Conservation (phyloP, 805 yeast species). For the Tetrapisispora fleetii region DNA sequence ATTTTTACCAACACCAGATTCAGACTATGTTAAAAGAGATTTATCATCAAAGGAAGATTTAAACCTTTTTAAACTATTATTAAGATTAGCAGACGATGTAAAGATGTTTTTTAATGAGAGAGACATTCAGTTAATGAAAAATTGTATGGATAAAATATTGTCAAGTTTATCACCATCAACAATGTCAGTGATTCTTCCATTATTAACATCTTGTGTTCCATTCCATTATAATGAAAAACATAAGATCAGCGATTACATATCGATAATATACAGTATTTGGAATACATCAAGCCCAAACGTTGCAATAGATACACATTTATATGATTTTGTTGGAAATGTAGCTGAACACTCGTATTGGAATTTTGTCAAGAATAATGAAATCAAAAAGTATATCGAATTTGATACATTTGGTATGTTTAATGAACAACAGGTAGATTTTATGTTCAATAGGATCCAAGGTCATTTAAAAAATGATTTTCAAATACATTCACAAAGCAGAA, state of each 20-base stretch:
- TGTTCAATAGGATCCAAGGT: slow-evolving; percentile 46
- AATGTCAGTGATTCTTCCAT: slow-evolving; percentile 40
- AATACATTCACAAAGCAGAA: slow-evolving; percentile 35
- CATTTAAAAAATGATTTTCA: slow-evolving; percentile 31
- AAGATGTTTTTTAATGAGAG: slow-evolving; percentile 43
- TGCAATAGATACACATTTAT: slow-evolving; percentile 51
- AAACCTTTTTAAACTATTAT: slow-evolving; percentile 38
- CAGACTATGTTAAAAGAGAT: slow-evolving; percentile 35
- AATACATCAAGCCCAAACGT: slow-evolving; percentile 38
- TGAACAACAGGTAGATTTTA: slow-evolving; percentile 46
- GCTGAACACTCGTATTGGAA: slow-evolving; percentile 38
- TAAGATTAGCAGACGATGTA: slow-evolving; percentile 44
- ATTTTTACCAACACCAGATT: slow-evolving; percentile 39
- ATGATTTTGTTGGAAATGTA: slow-evolving; percentile 54
- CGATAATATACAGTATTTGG: slow-evolving; percentile 70
- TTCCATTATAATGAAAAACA: slow-evolving; percentile 22
- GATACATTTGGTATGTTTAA: slow-evolving; percentile 56
- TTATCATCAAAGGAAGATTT: slow-evolving; percentile 32
- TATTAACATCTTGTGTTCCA: slow-evolving; percentile 49
- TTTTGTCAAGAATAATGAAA: slow-evolving; percentile 11
- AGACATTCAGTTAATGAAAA: slow-evolving; percentile 32
- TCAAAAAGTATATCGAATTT: neutral
- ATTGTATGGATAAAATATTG: slow-evolving; percentile 41
- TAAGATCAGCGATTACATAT: slow-evolving; percentile 47
- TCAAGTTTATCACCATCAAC: slow-evolving; percentile 46